These are phyloP conservation scores for Lodderomyces parapsilosis DNA, from an alignment of 1,139 yeast species.

Conservation along the genomic window DNA sequence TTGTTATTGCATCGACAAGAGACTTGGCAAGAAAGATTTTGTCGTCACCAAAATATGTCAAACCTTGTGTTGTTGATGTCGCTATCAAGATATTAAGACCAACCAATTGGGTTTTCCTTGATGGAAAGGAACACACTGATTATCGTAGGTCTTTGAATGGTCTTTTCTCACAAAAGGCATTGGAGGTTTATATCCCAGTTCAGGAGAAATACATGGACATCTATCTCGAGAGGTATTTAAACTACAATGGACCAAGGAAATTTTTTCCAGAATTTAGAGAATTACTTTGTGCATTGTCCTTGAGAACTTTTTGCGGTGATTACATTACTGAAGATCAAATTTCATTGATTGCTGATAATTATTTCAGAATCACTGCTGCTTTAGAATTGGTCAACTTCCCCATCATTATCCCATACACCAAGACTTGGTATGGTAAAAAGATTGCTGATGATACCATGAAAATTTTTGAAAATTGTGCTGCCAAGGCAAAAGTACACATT, in stretches of 20 bases:
- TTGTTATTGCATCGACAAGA: constrained; percentile 88
- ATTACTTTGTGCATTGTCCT: constrained; percentile 88
- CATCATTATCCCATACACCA: constrained; percentile 89
- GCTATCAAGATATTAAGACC: constrained; percentile 92
- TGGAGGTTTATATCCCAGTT: constrained; percentile 78
- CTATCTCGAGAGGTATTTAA: constrained; percentile 68
- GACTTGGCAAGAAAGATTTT: constrained; percentile 89
- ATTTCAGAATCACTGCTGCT: constrained; percentile 89
- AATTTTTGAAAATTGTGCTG: constrained; percentile 85
- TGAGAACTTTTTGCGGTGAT: constrained; percentile 93
- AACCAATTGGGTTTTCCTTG: constrained; percentile 94
- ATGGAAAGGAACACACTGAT: constrained; percentile 92
- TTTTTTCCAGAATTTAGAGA: constrained; percentile 95
- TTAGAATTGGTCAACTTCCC: constrained; percentile 97
- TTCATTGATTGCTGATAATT: constrained; percentile 83
- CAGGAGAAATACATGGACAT: constrained; percentile 81
- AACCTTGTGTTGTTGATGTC: constrained; percentile 97
- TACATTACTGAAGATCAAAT: constrained; percentile 91
- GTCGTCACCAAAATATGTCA: constrained; percentile 81
- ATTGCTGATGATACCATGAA: constrained; percentile 94
- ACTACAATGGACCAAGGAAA: constrained; percentile 59
- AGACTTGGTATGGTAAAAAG: constrained; percentile 95
- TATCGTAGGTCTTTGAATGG: constrained; percentile 90
- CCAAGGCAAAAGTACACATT: constrained; percentile 76
- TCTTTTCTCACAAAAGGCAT: constrained; percentile 78